Conservation (phyloP, 208 protist genomes). For the Trypanosoma scelopori region DNA sequence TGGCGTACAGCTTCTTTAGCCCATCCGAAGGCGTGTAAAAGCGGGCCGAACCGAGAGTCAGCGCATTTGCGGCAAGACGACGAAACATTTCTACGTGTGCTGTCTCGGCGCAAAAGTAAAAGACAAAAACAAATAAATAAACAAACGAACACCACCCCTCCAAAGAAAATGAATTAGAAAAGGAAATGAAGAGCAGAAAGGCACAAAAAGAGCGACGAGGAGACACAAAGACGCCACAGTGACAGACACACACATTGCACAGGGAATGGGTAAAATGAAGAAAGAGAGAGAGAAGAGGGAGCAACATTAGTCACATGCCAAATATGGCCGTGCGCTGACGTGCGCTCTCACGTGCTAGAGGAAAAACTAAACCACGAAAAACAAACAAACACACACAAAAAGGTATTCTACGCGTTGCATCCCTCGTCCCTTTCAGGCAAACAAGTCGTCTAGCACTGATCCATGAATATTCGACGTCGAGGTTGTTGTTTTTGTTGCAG, state of each 20-base stretch:
- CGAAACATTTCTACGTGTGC: conserved; percentile 62
- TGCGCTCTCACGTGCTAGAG: no score
- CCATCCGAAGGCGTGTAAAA: conserved; percentile 87
- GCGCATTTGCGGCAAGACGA: conserved; percentile 53
- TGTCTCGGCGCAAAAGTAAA: conserved; percentile 6
- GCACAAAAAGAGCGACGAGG: conserved; percentile 10
- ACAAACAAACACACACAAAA: no score
- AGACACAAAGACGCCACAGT: no score
- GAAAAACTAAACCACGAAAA: conserved; percentile 1
- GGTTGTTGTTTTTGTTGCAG: not conserved
- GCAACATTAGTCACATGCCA: no score
- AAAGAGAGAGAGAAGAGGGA: no score
- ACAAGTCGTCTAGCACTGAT: conserved; percentile 44
- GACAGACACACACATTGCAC: no score
- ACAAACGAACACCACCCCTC: not conserved
- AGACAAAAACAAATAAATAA: conserved; percentile 12
- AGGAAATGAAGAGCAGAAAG: conserved; percentile 1
- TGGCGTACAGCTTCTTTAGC: conserved; percentile 86
- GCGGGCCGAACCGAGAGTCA: conserved; percentile 46
- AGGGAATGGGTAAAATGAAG: no score
- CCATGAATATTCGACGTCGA: not conserved
- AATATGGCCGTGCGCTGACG: no score
- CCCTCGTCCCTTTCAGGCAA: conserved; percentile 31
- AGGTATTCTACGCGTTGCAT: not conserved
- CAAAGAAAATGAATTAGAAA: not conserved